Conservation (phyloP, 2,329 filamentous ascomycete genomes). For the Hypoxylon sp. region DNA sequence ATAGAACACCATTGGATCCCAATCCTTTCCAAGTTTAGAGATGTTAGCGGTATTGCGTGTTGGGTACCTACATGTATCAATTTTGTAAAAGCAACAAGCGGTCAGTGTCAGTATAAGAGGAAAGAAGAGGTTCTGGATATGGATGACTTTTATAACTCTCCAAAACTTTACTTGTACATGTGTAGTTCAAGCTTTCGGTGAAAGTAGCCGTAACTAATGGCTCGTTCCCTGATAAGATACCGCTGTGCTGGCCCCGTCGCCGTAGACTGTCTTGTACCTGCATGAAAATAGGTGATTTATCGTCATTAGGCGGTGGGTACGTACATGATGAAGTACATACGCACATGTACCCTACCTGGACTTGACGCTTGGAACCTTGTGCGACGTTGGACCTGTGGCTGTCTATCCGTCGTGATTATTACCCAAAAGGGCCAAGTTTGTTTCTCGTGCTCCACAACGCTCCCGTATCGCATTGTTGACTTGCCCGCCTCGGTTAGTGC, state of each 20-base stretch:
- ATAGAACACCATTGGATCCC: neutral
- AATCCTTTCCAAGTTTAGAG: neutral
- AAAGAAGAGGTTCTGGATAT: neutral
- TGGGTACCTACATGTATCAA: neutral
- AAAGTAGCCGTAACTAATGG: constrained; percentile 34
- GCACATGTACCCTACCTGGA: neutral
- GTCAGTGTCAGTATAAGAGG: neutral
- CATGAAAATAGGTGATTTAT: constrained; percentile 39
- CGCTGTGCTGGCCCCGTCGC: constrained; percentile 5
- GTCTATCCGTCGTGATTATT: constrained; percentile 31
- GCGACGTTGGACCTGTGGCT: constrained; percentile 21
- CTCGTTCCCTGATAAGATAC: constrained; percentile 16
- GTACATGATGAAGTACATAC: constrained; percentile 15
- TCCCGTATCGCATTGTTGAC: constrained; percentile 22
- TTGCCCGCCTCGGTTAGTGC: constrained; percentile 11
- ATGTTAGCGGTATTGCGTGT: neutral
- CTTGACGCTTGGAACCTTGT: constrained; percentile 5
- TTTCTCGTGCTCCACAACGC: constrained; percentile 1
- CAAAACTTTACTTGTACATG: neutral
- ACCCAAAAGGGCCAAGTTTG: constrained; percentile 19
- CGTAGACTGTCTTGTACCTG: constrained; percentile 35
- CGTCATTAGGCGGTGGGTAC: constrained; percentile 30
- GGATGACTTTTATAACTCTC: neutral
- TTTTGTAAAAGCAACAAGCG: neutral
- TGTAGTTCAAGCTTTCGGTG: constrained; percentile 31